A percentile compares a stretch with the other conserved stretches of the same genome.
Evolutionary conservation across 1,284 basidiomycete species (phyloP).

Genomic region (Cutaneotrichosporon spelunceum): DNA sequence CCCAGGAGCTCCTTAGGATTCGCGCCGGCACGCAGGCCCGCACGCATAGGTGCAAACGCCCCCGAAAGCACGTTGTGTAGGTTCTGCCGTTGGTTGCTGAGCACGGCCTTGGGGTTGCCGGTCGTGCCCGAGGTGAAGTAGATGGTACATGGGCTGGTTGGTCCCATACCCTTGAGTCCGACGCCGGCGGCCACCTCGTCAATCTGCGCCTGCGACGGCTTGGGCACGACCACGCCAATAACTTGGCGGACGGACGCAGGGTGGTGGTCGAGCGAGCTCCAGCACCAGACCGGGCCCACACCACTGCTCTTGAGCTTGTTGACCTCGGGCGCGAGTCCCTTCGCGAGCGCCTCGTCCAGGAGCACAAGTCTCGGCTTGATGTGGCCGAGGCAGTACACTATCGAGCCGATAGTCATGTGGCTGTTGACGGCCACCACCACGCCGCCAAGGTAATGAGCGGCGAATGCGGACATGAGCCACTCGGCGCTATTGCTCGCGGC

Average conservation of each 20-base stretch:
- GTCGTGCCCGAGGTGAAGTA: conserved; percentile 39
- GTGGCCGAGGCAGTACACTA: conserved; percentile 32
- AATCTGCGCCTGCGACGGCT: neutral
- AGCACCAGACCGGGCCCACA: conserved; percentile 9
- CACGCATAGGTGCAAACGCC: conserved; percentile 30
- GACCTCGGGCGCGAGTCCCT: conserved; percentile 21
- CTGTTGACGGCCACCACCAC: conserved; percentile 2
- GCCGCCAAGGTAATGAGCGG: conserved; percentile 8
- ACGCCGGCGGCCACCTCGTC: conserved; percentile 8
- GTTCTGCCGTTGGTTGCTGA: conserved; percentile 35
- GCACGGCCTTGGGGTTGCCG: conserved; percentile 39
- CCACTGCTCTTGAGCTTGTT: neutral
- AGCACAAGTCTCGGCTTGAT: conserved; percentile 34
- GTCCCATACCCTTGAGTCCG: conserved; percentile 8
- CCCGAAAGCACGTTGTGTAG: conserved; percentile 18
- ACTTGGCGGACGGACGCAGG: neutral
- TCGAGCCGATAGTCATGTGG: conserved; percentile 17
- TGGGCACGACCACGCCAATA: neutral
- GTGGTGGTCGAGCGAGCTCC: conserved; percentile 1
- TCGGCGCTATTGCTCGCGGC: neutral
- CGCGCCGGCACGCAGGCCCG: conserved; percentile 35
- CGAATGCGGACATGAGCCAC: conserved; percentile 5
- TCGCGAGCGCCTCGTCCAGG: conserved; percentile 33
- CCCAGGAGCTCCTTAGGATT: conserved; percentile 18
- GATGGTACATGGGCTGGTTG: conserved; percentile 29